Evolutionary conservation across 257 asterid species (phyloP), one percentile per base, ranked within the genome.

Genomic region (Gentiana dahurica): DNA sequence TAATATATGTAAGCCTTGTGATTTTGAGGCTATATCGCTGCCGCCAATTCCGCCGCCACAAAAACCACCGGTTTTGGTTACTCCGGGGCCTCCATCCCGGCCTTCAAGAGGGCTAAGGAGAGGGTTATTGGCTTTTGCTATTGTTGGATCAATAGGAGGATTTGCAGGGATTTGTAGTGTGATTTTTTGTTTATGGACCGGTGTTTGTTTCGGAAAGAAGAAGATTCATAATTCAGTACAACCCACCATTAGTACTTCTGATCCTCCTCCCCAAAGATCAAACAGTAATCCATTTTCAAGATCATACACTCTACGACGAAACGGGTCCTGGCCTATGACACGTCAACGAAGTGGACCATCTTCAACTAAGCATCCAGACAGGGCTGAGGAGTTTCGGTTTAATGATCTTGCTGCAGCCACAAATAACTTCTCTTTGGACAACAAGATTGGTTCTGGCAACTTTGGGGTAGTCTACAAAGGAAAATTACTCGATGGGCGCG

Each of bases 331-430:
- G 37, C 61, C 85, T 10, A 83, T 85, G 94, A 66, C 94, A 75
- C 82, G 95, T 32, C 95, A 88, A 61, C 73, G 95, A 71, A 88
- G 97, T 61, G 95, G 95, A 10, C 74, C 95, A 3, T 88, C 95
- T 2, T 74, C 85, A 0, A 24, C 24, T 24, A 81, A 87, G 45
- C 95, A 81, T 54, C 57, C 92, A 0, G 95, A 85, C 51, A 70
- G 71, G 68, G 97, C 94, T 0, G 95, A 83, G 75, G 97, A 88
- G 64, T 81, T 81, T 53, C 11, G 62, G 54, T 83, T 88, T 36
- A 43, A 75, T 0, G 95, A 88, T 56, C 89, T 88, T 1, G 76
- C 53, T 3, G 70, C 69, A 0, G 97, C 94, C 1, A 83, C 97
- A 10, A 72, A 85, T 56, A 59, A 68, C 24, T 88, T 88, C 48